Percentiles rank a stretch among this genome's conserved stretches.
Conservation (phyloP, 2,329 filamentous ascomycete species). For the Emmonsiellopsis sp. region DNA sequence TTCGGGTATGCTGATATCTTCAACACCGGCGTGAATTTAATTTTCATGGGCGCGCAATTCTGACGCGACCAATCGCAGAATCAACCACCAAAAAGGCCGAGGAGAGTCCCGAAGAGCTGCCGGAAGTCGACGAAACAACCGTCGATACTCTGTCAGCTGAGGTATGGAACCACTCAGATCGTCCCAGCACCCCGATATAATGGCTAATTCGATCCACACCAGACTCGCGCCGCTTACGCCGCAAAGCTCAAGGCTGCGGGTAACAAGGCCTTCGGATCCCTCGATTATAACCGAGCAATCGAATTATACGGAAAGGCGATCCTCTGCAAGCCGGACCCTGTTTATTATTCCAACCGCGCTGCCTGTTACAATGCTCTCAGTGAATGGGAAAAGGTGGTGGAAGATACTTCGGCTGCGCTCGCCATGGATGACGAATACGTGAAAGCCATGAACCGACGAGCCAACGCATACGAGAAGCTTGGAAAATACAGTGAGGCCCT, state of each 20-base stretch:
- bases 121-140: conserved; percentile 50
- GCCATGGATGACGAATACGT: conserved; percentile 91
- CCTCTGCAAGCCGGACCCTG: conserved; percentile 90
- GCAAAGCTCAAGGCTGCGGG: conserved; percentile 88
- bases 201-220: conserved; percentile 9
- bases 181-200: not conserved
- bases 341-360: conserved; percentile 98
- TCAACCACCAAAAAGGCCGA: conserved; percentile 26
- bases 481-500: conserved; percentile 87
- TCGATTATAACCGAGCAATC: conserved; percentile 90
- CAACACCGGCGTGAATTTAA: not conserved
- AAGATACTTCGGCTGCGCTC: conserved; percentile 92
- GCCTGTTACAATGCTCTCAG: conserved; percentile 92
- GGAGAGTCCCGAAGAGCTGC: conserved; percentile 54
- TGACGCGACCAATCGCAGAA: not conserved
- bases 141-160: conserved; percentile 39
- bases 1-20: conserved; percentile 29
- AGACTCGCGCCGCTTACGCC: conserved; percentile 79
- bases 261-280: conserved; percentile 91
- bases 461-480: conserved; percentile 92
- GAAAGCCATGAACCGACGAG: conserved; percentile 93
- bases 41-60: not conserved
- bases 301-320: conserved; percentile 93
- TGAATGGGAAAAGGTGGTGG: conserved; percentile 92
- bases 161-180: conserved; percentile 24